These are phyloP conservation scores for Exsudoporus frostii DNA, from an alignment of 768 basidiomycete genomes.

Conservation along the genomic window DNA sequence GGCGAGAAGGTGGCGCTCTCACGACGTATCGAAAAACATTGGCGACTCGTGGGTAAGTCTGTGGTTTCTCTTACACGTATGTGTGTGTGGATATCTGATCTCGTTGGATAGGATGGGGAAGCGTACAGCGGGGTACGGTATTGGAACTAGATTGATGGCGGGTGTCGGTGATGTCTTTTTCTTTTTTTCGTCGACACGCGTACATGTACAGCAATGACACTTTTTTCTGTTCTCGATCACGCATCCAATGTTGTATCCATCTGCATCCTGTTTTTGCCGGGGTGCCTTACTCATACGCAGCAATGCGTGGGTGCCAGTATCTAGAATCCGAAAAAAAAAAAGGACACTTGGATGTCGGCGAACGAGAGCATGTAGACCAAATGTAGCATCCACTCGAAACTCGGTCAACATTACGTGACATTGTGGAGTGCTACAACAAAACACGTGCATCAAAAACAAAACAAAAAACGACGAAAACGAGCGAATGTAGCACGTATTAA, in stretches of 20 bases:
- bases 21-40: constrained; percentile 95
- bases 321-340: too few relatives aligned
- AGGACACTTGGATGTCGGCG: too few relatives aligned
- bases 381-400: too few relatives aligned
- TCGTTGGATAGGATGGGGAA: constrained; percentile 55
- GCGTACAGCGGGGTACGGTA: constrained; percentile 81
- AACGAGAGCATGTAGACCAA: too few relatives aligned
- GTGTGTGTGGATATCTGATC: not conserved
- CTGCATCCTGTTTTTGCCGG: too few relatives aligned
- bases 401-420: too few relatives aligned
- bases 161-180: not conserved
- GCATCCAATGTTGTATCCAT: too few relatives aligned
- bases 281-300: too few relatives aligned
- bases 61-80: not conserved
- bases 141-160: constrained; percentile 64
- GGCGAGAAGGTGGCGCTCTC: constrained; percentile 97
- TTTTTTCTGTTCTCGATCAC: not conserved
- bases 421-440: too few relatives aligned
- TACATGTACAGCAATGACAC: not conserved
- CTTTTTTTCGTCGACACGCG: too few relatives aligned
- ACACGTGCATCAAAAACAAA: too few relatives aligned
- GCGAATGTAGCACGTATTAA: not conserved
- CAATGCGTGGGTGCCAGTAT: too few relatives aligned
- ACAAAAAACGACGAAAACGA: not conserved
- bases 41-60: constrained; percentile 88